A percentile compares a stretch with the other conserved stretches of the same genome.
Conservation (phyloP, 257 asterid species). For the Sherardia arvensis region DNA sequence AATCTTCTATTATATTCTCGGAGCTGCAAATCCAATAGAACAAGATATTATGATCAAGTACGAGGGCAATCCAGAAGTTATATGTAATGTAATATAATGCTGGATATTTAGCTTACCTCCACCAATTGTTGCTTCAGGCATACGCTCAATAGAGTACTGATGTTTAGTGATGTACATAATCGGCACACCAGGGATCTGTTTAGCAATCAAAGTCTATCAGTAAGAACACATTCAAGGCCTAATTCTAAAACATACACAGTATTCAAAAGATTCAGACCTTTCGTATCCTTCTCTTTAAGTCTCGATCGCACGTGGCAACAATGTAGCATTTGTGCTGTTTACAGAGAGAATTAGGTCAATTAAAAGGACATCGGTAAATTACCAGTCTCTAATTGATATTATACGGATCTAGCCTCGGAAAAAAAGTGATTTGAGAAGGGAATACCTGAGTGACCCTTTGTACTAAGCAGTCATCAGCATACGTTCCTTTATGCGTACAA, state of each 20-base stretch:
- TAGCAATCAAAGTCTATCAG: slow-evolving; percentile 8
- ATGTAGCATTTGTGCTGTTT: slow-evolving; percentile 91
- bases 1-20: slow-evolving; percentile 35
- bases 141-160: slow-evolving; percentile 71
- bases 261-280: slow-evolving; percentile 37
- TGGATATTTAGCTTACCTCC: slow-evolving; percentile 45
- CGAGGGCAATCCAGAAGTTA: background rate
- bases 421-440: background rate
- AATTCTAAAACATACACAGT: background rate
- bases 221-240: background rate
- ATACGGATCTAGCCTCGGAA: background rate
- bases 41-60: background rate
- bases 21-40: slow-evolving; percentile 48
- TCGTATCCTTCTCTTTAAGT: slow-evolving; percentile 88
- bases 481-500: slow-evolving; percentile 89
- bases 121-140: slow-evolving; percentile 94
- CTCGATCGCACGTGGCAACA: slow-evolving; percentile 97
- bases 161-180: slow-evolving; percentile 86
- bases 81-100: background rate
- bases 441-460: slow-evolving; percentile 88
- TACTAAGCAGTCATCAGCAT: slow-evolving; percentile 97
- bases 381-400: background rate
- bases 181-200: slow-evolving; percentile 88
- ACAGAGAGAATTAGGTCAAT: slow-evolving; percentile 4
- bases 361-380: background rate